Evolutionary conservation across 2,329 filamentous ascomycete species (phyloP).

Genomic region (Pochonia chlamydosporia): DNA sequence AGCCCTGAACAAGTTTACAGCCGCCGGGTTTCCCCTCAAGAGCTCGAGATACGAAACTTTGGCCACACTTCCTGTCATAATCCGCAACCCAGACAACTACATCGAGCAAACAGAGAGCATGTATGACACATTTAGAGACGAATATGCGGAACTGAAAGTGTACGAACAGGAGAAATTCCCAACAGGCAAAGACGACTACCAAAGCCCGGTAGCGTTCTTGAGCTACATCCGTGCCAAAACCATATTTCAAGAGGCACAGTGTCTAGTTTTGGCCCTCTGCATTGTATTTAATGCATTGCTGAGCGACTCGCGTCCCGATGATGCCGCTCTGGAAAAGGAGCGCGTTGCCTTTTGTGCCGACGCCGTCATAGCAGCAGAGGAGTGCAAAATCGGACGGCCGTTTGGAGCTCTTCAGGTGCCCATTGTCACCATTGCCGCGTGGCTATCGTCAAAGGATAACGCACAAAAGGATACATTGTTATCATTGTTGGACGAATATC

Average conservation of each 20-base stretch:
- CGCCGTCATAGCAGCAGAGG: background rate
- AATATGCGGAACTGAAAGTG: background rate
- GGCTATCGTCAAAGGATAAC: background rate
- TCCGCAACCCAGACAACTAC: too few species aligned
- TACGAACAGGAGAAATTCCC: too few species aligned
- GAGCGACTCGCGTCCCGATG: background rate
- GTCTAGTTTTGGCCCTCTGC: background rate
- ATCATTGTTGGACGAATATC: background rate
- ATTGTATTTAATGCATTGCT: background rate
- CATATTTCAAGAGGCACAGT: background rate
- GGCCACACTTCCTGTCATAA: too few species aligned
- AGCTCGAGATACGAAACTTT: too few species aligned
- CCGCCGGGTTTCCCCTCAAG: too few species aligned
- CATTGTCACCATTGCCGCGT: background rate
- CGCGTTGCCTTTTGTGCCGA: background rate
- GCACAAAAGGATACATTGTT: background rate
- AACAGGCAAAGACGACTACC: too few species aligned
- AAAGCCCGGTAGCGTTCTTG: background rate
- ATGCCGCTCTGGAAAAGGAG: background rate
- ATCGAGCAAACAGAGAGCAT: background rate
- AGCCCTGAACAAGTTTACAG: too few species aligned
- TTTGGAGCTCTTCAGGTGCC: constrained; percentile 1
- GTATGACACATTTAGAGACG: background rate
- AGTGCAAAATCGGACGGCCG: background rate
- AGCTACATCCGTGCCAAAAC: background rate